phyloP scores from a whole-genome alignment of 768 basidiomycete genomes.

The Mycena chlorophos region DNA sequence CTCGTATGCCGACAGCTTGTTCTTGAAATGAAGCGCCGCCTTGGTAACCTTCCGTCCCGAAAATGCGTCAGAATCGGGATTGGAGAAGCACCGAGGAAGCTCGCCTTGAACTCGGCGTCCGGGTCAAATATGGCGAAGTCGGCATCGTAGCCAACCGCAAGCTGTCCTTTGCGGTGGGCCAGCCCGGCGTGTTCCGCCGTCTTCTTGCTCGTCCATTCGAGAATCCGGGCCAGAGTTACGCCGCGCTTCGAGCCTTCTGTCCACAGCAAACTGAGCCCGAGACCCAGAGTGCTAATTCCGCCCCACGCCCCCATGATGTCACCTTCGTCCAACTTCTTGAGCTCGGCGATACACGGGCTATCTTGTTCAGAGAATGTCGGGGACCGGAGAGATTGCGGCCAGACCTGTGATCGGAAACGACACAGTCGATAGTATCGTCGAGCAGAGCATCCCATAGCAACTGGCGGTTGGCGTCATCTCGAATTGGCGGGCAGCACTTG shows the following conservation, averaged over 20 bases:
- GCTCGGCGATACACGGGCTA: slow-evolving; percentile 79
- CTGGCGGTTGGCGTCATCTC: slow-evolving; percentile 70
- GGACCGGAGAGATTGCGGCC: too few relatives aligned
- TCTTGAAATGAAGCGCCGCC: slow-evolving; percentile 82
- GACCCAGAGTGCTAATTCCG: slow-evolving; percentile 87
- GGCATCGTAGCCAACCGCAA: slow-evolving; percentile 76
- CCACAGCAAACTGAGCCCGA: slow-evolving; percentile 88
- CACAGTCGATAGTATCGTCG: slow-evolving; percentile 84
- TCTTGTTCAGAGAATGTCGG: too few relatives aligned
- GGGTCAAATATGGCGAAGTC: slow-evolving; percentile 89
- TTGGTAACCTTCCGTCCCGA: slow-evolving; percentile 59
- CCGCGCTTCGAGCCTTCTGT: slow-evolving; percentile 71
- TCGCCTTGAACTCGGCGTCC: slow-evolving; percentile 48
- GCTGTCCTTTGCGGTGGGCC: slow-evolving; percentile 63
- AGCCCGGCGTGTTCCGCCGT: slow-evolving; percentile 84
- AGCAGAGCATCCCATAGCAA: slow-evolving; percentile 78
- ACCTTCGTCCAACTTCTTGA: slow-evolving; percentile 78
- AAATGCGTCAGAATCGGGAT: slow-evolving; percentile 1
- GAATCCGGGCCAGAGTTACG: slow-evolving; percentile 56
- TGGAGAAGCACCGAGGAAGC: slow-evolving; percentile 29
- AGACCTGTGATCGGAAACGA: slow-evolving; percentile 98
- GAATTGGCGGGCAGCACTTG: slow-evolving; percentile 96
- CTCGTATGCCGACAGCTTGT: slow-evolving; percentile 89
- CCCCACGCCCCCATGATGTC: slow-evolving; percentile 93
- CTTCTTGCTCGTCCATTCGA: slow-evolving; percentile 73